A percentile compares a stretch with the other conserved stretches of the same genome.
phyloP scores from a whole-genome alignment of 2,329 filamentous ascomycete species.

The Claviceps lovelessii region DNA sequence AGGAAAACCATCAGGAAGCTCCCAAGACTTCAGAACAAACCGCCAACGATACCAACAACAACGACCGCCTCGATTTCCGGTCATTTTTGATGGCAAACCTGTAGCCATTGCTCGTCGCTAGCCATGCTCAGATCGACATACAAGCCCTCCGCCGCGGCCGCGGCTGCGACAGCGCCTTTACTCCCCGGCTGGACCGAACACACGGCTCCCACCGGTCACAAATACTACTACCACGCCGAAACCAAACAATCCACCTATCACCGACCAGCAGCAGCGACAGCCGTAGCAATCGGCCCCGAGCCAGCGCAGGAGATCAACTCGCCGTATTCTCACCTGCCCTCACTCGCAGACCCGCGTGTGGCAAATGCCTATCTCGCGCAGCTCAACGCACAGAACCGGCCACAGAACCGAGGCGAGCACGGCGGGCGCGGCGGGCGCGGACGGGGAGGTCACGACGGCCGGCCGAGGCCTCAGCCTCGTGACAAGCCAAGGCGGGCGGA shows the following conservation, averaged over 20 bases:
- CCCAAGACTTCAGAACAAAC: background rate
- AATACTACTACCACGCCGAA: conserved; percentile 72
- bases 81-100: background rate
- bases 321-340: conserved; percentile 17
- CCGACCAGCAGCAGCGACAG: conserved; percentile 34
- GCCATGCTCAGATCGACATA: conserved; percentile 68
- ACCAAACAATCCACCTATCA: conserved; percentile 82
- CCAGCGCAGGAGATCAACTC: conserved; percentile 17
- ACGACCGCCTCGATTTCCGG: background rate
- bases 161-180: conserved; percentile 37
- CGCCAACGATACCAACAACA: background rate
- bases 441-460: conserved; percentile 33
- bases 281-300: conserved; percentile 8
- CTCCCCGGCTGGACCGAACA: conserved; percentile 85
- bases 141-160: conserved; percentile 33
- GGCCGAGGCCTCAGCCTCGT: conserved; percentile 50
- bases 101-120: background rate
- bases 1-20: background rate
- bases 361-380: conserved; percentile 49
- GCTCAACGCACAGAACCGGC: conserved; percentile 28
- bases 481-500: conserved; percentile 74
- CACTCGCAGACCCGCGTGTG: conserved; percentile 38
- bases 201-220: conserved; percentile 72
- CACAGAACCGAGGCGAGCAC: conserved; percentile 19
- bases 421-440: conserved; percentile 28